Percentiles rank a stretch among this genome's conserved stretches.
Evolutionary conservation across 2,329 filamentous ascomycete species (phyloP).

Genomic region (Tolypocladium ophioglossoides): DNA sequence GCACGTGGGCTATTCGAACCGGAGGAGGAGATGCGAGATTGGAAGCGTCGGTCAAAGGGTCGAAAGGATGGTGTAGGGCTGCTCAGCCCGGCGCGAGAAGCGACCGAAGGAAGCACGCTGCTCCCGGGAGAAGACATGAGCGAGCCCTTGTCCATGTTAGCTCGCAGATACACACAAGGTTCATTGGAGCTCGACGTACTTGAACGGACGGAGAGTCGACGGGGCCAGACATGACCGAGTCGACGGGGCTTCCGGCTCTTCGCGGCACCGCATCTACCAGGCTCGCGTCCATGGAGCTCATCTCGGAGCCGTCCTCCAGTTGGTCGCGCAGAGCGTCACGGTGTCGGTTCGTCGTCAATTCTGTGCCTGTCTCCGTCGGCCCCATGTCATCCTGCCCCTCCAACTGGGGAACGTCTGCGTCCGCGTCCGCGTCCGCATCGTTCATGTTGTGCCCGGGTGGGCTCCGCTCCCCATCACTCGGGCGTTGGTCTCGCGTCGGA

Average conservation of each 20-base stretch:
- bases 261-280: slow-evolving; percentile 38
- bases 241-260: slow-evolving; percentile 55
- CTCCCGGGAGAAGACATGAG: slow-evolving; percentile 59
- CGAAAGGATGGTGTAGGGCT: slow-evolving; percentile 76
- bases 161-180: neutral
- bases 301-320: slow-evolving; percentile 36
- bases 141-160: slow-evolving; percentile 41
- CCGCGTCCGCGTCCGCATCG: slow-evolving; percentile 5
- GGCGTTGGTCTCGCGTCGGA: slow-evolving; percentile 25
- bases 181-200: slow-evolving; percentile 33
- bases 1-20: slow-evolving; percentile 51
- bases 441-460: neutral
- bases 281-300: slow-evolving; percentile 38
- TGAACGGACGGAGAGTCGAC: slow-evolving; percentile 80
- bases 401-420: slow-evolving; percentile 10
- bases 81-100: slow-evolving; percentile 51
- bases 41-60: slow-evolving; percentile 91
- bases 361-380: slow-evolving; percentile 6
- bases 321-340: slow-evolving; percentile 32
- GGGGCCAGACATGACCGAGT: slow-evolving; percentile 60
- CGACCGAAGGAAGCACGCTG: slow-evolving; percentile 59
- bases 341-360: slow-evolving; percentile 27
- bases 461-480: slow-evolving; percentile 31
- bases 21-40: slow-evolving; percentile 63
- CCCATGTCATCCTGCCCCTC: slow-evolving; percentile 2